These are phyloP conservation scores for Plasmodium gonderi DNA, from an alignment of 169 alveolate genomes.

Conservation along the genomic window DNA sequence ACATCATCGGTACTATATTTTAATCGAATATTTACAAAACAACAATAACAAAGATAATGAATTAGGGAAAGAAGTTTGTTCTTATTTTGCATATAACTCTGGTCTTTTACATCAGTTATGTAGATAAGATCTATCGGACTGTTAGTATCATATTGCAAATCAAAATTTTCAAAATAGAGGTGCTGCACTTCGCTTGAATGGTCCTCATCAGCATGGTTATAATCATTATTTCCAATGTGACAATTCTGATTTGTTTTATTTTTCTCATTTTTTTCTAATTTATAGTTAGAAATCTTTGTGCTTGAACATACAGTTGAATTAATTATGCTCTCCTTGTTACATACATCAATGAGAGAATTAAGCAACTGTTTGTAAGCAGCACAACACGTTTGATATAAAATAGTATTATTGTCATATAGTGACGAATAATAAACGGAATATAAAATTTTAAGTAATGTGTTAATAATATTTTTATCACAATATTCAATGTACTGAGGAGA, in stretches of 20 bases:
- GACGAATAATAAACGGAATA: constrained; percentile 68
- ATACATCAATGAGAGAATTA: constrained; percentile 60
- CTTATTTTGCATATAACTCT: constrained; percentile 45
- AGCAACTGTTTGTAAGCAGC: constrained; percentile 61
- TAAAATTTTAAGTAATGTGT: constrained; percentile 48
- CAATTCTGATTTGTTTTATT: background rate
- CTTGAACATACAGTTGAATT: background rate
- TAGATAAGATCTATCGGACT: constrained; percentile 44
- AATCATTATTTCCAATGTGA: background rate
- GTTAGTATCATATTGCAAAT: constrained; percentile 35
- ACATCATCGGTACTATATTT: constrained; percentile 7
- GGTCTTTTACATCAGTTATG: background rate
- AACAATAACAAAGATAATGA: constrained; percentile 71
- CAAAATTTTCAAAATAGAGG: constrained; percentile 52
- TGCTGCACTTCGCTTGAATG: background rate
- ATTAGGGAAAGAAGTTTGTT: constrained; percentile 57
- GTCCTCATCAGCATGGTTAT: background rate
- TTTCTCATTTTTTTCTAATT: background rate
- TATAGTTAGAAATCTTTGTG: background rate
- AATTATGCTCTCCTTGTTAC: constrained; percentile 23
- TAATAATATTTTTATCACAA: constrained; percentile 40
- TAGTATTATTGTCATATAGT: constrained; percentile 27
- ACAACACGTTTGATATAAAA: constrained; percentile 69
- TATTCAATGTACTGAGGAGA: constrained; percentile 52
- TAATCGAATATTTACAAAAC: constrained; percentile 64